These are phyloP conservation scores for Nemania abortiva DNA, from an alignment of 2,329 filamentous ascomycete genomes.

Conservation along the genomic window DNA sequence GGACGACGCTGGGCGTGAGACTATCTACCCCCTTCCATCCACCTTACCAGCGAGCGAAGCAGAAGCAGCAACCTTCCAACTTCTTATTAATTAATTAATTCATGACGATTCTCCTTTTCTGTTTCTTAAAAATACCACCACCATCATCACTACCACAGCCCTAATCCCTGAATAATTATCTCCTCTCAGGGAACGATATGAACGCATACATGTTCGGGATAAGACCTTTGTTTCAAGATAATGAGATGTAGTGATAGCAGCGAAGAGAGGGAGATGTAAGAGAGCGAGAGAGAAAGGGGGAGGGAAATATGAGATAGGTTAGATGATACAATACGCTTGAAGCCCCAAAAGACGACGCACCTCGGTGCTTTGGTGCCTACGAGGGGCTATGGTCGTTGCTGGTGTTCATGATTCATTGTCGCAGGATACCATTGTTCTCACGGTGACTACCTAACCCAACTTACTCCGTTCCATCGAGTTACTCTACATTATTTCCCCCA, in stretches of 20 bases:
- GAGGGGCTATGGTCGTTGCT: neutral
- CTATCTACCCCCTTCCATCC: conserved; percentile 16
- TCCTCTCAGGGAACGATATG: conserved; percentile 6
- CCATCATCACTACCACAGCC: neutral
- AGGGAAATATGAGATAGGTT: conserved; percentile 2
- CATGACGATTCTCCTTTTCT: conserved; percentile 22
- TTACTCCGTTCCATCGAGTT: neutral
- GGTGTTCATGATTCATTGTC: neutral
- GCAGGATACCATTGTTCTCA: neutral
- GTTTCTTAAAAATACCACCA: conserved; percentile 12
- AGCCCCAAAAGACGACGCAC: neutral
- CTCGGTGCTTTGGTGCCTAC: neutral
- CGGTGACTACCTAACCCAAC: too few species aligned
- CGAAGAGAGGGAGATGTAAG: neutral
- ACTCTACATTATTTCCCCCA: too few species aligned
- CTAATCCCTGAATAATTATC: neutral
- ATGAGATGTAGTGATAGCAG: neutral
- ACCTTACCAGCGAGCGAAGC: conserved; percentile 5
- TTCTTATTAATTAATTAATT: conserved; percentile 31
- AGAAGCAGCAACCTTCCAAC: neutral
- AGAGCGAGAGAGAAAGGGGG: neutral
- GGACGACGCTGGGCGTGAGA: conserved; percentile 27
- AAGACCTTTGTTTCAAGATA: neutral
- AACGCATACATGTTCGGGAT: neutral
- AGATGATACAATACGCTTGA: neutral